phyloP scores from a whole-genome alignment of 805 yeast genomes.

The Starmerella geochares region DNA sequence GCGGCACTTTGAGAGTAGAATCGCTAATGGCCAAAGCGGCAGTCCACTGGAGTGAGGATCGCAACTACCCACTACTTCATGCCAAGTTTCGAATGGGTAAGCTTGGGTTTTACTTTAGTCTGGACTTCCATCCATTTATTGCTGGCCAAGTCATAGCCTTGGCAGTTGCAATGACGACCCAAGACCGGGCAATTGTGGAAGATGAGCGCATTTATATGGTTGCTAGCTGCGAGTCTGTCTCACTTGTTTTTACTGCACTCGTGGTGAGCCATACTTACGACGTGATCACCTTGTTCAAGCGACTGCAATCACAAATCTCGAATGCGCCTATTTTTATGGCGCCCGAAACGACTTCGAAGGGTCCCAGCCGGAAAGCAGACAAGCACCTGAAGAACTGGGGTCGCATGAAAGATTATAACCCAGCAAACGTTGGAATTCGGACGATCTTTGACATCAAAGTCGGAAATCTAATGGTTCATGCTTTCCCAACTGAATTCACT shows the following conservation, averaged over 20 bases:
- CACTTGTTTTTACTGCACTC: conserved; percentile 65
- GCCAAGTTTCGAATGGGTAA: conserved; percentile 47
- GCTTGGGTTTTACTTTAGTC: conserved; percentile 51
- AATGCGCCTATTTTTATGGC: conserved; percentile 15
- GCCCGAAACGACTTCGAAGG: conserved; percentile 7
- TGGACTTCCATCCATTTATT: conserved; percentile 79
- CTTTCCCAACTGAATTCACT: conserved; percentile 72
- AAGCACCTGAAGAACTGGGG: background rate
- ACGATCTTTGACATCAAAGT: conserved; percentile 58
- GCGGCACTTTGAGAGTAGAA: conserved; percentile 50
- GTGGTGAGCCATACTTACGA: conserved; percentile 77
- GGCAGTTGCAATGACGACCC: conserved; percentile 55
- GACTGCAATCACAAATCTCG: conserved; percentile 22
- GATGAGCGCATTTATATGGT: conserved; percentile 45
- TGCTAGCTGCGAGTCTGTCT: conserved; percentile 39
- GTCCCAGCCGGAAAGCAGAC: background rate
- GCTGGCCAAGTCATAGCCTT: conserved; percentile 45
- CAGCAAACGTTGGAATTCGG: conserved; percentile 35
- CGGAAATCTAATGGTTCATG: conserved; percentile 45
- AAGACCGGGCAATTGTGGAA: conserved; percentile 33
- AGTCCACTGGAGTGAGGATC: conserved; percentile 54
- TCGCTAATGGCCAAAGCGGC: conserved; percentile 51
- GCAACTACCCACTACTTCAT: conserved; percentile 57
- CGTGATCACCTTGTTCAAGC: conserved; percentile 41
- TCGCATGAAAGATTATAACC: background rate